Evolutionary conservation across 2,329 filamentous ascomycete genomes (phyloP).

Genomic region (Cercospora brassicicola): DNA sequence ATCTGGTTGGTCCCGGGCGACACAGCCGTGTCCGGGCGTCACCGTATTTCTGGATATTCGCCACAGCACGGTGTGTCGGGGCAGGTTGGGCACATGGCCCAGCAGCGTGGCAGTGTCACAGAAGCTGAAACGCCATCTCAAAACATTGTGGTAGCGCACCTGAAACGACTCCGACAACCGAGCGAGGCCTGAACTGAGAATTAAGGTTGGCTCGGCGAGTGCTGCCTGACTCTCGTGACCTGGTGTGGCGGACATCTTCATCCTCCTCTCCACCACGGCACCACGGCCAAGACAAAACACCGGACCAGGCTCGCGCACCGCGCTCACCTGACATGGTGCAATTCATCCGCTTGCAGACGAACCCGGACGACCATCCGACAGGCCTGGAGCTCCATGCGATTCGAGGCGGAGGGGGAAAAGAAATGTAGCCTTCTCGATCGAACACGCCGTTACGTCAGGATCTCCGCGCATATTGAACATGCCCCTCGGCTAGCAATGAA

Average conservation of each 20-base stretch:
- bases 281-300: slow-evolving; percentile 3
- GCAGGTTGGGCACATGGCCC: background rate
- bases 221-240: background rate
- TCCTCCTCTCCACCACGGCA: background rate
- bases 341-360: background rate
- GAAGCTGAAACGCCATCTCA: slow-evolving; percentile 8
- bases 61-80: background rate
- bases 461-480: slow-evolving; percentile 11
- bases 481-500: slow-evolving; percentile 21
- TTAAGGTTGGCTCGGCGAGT: background rate
- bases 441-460: slow-evolving; percentile 15
- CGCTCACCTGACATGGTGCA: background rate
- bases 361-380: background rate
- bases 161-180: slow-evolving; percentile 12
- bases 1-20: background rate
- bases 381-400: slow-evolving; percentile 5
- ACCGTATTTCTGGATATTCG: background rate
- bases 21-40: background rate
- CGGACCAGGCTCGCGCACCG: background rate
- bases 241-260: slow-evolving; percentile 1
- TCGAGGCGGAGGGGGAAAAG: slow-evolving; percentile 11
- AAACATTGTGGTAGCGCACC: background rate
- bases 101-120: background rate
- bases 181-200: background rate
- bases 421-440: slow-evolving; percentile 10